Conservation (phyloP, 768 basidiomycete species). For the Pleurotus sapidus region DNA sequence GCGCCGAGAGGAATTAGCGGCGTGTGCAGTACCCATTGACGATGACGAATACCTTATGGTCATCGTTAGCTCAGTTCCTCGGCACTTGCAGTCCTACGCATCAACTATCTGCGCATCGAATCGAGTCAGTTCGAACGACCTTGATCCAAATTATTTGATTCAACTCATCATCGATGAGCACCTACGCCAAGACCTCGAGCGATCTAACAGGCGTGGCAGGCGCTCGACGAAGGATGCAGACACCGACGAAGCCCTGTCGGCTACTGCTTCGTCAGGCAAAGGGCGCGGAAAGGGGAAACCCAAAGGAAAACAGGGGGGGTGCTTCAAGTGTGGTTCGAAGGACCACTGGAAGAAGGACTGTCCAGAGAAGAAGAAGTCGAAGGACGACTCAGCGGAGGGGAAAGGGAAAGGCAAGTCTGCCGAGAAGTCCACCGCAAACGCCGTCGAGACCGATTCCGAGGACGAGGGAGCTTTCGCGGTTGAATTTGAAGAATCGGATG, state of each 20-base stretch:
- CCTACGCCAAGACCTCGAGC: background rate
- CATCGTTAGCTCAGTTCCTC: constrained; percentile 6
- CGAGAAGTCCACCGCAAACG: constrained; percentile 7
- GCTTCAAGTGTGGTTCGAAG: constrained; percentile 24
- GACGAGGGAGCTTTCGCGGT: background rate
- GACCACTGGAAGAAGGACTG: constrained; percentile 20
- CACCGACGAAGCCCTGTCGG: background rate
- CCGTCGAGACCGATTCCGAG: constrained; percentile 11
- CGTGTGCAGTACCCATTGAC: background rate
- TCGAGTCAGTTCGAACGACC: no score
- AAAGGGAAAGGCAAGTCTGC: background rate
- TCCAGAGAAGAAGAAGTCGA: background rate
- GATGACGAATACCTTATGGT: constrained; percentile 9
- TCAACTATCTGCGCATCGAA: background rate
- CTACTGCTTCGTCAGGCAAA: background rate
- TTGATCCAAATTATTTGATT: background rate
- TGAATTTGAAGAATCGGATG: background rate
- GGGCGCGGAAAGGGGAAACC: background rate
- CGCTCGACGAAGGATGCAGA: background rate
- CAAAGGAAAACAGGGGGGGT: constrained; percentile 2
- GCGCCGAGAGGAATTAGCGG: background rate
- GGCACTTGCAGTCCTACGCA: background rate
- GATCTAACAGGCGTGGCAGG: no score
- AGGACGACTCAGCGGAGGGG: background rate
- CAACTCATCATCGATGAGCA: background rate